A percentile compares a stretch with the other conserved stretches of the same genome.
These are phyloP conservation scores for Cercis canadensis DNA, from an alignment of 306 rosid species.

Conservation along the genomic window DNA sequence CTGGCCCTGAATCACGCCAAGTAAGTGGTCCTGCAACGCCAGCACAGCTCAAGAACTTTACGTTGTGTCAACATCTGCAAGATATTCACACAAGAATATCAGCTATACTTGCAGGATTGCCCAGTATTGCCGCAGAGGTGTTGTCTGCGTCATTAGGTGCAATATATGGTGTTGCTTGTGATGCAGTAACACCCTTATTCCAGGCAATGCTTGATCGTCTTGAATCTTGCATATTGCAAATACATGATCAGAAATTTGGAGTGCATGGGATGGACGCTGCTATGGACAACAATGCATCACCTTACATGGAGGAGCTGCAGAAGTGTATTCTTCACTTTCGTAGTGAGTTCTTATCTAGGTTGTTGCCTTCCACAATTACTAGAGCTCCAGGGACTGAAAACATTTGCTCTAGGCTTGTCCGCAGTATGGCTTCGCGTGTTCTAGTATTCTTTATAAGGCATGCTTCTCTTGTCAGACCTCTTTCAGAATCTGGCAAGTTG, in stretches of 20 bases:
- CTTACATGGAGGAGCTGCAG: slow-evolving; percentile 99
- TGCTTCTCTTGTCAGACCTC: slow-evolving; percentile 97
- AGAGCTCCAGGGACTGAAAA: slow-evolving; percentile 62
- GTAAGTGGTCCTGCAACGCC: slow-evolving; percentile 88
- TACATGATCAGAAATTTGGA: slow-evolving; percentile 90
- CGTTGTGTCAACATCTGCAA: slow-evolving; percentile 91
- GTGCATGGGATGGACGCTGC: slow-evolving; percentile 88
- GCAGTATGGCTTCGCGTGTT: slow-evolving; percentile 94
- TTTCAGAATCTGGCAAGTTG: slow-evolving; percentile 97
- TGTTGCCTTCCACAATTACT: slow-evolving; percentile 72
- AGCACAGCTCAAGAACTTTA: slow-evolving; percentile 92
- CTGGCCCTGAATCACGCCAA: slow-evolving; percentile 98
- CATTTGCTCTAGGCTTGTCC: slow-evolving; percentile 92
- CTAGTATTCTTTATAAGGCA: slow-evolving; percentile 92
- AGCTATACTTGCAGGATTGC: slow-evolving; percentile 71
- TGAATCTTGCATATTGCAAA: slow-evolving; percentile 91
- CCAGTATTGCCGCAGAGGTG: slow-evolving; percentile 86
- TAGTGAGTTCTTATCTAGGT: slow-evolving; percentile 75
- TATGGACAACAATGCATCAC: slow-evolving; percentile 92
- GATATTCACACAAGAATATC: slow-evolving; percentile 81
- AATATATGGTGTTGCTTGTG: slow-evolving; percentile 92
- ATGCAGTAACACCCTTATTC: slow-evolving; percentile 85
- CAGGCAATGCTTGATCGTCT: slow-evolving; percentile 98
- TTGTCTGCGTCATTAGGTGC: slow-evolving; percentile 92
- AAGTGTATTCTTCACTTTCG: slow-evolving; percentile 94